A percentile compares a stretch with the other conserved stretches of the same genome.
These are phyloP conservation scores for Aureobasidium namibiae DNA, from an alignment of 2,329 filamentous ascomycete genomes.

Conservation along the genomic window DNA sequence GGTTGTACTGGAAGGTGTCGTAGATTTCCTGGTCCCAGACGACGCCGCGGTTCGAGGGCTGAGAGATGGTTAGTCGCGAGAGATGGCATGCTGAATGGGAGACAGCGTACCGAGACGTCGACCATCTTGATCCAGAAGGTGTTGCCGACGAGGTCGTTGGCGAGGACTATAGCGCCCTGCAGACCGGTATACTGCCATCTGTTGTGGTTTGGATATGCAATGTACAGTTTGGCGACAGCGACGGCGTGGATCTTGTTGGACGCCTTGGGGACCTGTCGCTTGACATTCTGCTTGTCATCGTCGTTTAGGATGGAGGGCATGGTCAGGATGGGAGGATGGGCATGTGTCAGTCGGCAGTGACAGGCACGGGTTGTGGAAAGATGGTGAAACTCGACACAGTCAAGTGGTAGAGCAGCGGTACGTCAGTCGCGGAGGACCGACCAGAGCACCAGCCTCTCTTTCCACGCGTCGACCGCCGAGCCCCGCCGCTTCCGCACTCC, in stretches of 20 bases:
- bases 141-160: conserved; percentile 88
- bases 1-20: conserved; percentile 89
- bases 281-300: conserved; percentile 93
- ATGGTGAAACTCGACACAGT: neutral
- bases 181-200: conserved; percentile 93
- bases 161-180: conserved; percentile 83
- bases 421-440: neutral
- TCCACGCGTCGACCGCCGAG: neutral
- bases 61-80: conserved; percentile 13
- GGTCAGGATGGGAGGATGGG: conserved; percentile 16
- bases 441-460: neutral
- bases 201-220: conserved; percentile 76
- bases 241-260: conserved; percentile 97
- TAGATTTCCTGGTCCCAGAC: conserved; percentile 98
- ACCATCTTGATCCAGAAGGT: conserved; percentile 98
- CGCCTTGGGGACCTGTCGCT: conserved; percentile 85
- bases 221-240: conserved; percentile 85
- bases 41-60: conserved; percentile 73
- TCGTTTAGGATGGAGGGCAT: conserved; percentile 69
- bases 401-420: neutral
- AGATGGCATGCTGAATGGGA: neutral
- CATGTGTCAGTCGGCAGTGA: neutral
- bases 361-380: neutral
- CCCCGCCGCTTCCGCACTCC: conserved; percentile 9
- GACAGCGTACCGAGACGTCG: conserved; percentile 72